Percentiles rank a stretch among this genome's conserved stretches.
phyloP scores from a whole-genome alignment of 805 yeast species.

The Kodamaea laetipori region DNA sequence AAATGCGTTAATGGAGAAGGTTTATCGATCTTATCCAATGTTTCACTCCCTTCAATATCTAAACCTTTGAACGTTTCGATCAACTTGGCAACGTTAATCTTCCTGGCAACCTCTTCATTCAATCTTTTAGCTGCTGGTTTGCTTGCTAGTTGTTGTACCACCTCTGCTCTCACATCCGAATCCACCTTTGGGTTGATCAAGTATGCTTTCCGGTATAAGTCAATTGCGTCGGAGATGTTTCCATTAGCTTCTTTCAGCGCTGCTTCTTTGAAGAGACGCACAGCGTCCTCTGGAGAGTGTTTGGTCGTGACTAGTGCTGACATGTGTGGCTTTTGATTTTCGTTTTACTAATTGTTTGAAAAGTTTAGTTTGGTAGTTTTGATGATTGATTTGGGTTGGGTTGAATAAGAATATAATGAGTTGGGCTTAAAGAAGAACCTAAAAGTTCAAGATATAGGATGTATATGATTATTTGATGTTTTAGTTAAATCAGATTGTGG shows the following conservation, averaged over 20 bases:
- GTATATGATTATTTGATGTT: too few relatives aligned
- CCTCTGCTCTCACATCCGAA: conserved; percentile 58
- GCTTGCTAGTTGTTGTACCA: conserved; percentile 44
- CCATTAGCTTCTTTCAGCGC: conserved; percentile 73
- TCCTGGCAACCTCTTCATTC: conserved; percentile 40
- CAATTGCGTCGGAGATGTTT: conserved; percentile 78
- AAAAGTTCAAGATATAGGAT: too few relatives aligned
- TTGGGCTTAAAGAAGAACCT: too few relatives aligned
- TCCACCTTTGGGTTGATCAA: conserved; percentile 64
- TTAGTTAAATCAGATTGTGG: too few relatives aligned
- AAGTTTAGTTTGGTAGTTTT: too few relatives aligned
- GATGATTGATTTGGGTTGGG: too few relatives aligned
- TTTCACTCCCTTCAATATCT: conserved; percentile 22
- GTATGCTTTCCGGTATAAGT: conserved; percentile 69
- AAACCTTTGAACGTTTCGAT: conserved; percentile 36
- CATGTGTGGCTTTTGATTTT: conserved; percentile 3
- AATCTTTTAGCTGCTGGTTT: conserved; percentile 29
- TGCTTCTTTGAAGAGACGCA: conserved; percentile 68
- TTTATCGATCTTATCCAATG: conserved; percentile 21
- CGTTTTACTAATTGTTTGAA: too few relatives aligned
- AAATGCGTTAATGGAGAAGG: conserved; percentile 35
- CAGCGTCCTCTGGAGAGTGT: conserved; percentile 44
- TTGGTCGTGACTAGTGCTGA: background rate
- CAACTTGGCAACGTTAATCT: conserved; percentile 45
- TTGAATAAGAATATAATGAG: too few relatives aligned